Conservation (phyloP, 2,329 filamentous ascomycete species). For the Xylaria sp. region DNA sequence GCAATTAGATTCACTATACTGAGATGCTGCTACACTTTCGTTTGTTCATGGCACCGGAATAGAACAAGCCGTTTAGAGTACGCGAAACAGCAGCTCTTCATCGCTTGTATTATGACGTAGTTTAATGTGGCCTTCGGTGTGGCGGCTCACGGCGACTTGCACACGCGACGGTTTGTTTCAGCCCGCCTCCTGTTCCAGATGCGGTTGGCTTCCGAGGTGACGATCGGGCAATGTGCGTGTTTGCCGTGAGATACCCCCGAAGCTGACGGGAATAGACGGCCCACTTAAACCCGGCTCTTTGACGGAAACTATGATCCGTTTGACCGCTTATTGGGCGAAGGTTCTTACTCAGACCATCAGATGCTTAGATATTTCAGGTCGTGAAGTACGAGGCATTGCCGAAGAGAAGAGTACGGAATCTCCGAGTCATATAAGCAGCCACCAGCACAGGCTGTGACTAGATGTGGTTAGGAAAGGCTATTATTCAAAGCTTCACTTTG, state of each 20-base stretch:
- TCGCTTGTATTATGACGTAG: no score
- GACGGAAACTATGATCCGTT: not conserved
- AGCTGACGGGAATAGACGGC: not conserved
- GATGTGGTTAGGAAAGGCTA: no score
- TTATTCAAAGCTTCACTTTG: no score
- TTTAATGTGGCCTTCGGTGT: no score
- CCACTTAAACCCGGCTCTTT: not conserved
- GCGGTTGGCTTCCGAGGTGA: not conserved
- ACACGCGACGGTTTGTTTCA: not conserved
- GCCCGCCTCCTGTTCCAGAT: not conserved
- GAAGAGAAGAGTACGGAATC: constrained; percentile 7
- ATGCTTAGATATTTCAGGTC: not conserved
- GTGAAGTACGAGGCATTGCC: not conserved
- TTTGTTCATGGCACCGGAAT: not conserved
- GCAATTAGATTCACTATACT: not conserved
- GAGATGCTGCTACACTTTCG: not conserved
- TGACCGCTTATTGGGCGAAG: not conserved
- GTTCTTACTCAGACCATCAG: not conserved
- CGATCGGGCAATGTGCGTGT: not conserved
- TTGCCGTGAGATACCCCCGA: not conserved
- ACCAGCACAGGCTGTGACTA: not conserved
- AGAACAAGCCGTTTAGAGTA: not conserved
- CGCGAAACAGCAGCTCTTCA: no score
- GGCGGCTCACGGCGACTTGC: not conserved
- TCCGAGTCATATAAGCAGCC: constrained; percentile 27